Evolutionary conservation across 129 eudicot species (phyloP).

Genomic region (Helianthus tuberosus): DNA sequence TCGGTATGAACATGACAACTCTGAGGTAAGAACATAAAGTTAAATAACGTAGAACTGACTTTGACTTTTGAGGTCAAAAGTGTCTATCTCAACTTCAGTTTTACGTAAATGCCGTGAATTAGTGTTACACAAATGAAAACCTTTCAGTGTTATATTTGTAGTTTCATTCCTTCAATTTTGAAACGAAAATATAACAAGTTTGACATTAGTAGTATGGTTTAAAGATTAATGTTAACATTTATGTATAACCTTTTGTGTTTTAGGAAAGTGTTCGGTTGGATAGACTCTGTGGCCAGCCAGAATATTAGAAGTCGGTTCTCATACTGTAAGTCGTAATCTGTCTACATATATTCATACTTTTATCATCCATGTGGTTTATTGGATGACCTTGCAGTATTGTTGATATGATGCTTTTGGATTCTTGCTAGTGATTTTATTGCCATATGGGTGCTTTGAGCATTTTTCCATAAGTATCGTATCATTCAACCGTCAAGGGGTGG

Average conservation of each 20-base stretch:
- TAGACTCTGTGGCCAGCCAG: conserved; percentile 70
- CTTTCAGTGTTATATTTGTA: neutral
- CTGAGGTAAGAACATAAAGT: conserved; percentile 50
- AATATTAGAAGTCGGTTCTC: conserved; percentile 24
- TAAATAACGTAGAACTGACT: neutral
- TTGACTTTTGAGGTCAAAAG: conserved; percentile 6
- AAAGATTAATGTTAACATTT: neutral
- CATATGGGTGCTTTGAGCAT: neutral
- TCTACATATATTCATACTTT: neutral
- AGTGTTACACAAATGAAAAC: neutral
- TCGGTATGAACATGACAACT: conserved; percentile 65
- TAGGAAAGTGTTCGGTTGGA: conserved; percentile 79
- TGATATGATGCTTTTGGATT: conserved; percentile 10
- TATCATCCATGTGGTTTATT: conserved; percentile 3
- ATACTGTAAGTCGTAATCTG: neutral
- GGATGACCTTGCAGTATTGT: conserved; percentile 28
- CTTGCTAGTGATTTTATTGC: conserved; percentile 16
- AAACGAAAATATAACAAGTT: neutral
- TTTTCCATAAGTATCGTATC: no score
- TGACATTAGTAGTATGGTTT: neutral
- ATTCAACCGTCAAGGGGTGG: no score
- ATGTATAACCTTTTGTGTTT: neutral
- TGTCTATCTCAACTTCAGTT: neutral
- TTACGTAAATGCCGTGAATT: neutral
- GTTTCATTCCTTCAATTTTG: neutral